Evolutionary conservation across 2,329 filamentous ascomycete species (phyloP), one percentile per base, ranked within the genome.

Genomic region (Podosphaera xanthii): DNA sequence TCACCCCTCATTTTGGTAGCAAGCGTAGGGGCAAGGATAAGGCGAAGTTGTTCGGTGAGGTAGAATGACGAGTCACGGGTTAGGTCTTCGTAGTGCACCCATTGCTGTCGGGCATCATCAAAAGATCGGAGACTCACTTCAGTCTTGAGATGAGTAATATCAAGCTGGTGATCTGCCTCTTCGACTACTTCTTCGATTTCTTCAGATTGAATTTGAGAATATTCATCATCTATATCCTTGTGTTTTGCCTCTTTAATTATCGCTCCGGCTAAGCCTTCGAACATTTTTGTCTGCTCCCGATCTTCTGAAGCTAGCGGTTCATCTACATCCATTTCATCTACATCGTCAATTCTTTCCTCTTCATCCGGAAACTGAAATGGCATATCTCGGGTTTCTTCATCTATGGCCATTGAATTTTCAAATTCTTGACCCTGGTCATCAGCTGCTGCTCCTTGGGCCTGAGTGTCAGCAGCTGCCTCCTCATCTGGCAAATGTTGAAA

Each of bases 1-100:
- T 94, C 89, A 50, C 92, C 92, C 1, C 91, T 90, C 62, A 98
- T 86, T 69, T 97, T 98, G 44, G 92, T 97, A 0, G 91, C 90
- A 58, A 94, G 83, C 0, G 91, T 97, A 0, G 94, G 92, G 0
- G 87, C 87, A 46, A 99, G 83, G 66, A 99, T 97, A 12, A 99
- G 81, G 34, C 92, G 88, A 22, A 99, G 83, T 68, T 97, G 92
- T 63, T 95, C 92, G 0, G 91, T 95, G 12, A 99, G 77, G 1
- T 88, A 84, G 60, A 95, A 80, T 0, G 92, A 94, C 60, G 96
- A 83, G 55, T 85, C 78, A 63, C 92, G 88, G 0, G 92, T 97
- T 59, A 83, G 80, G 61, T 78, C 77, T 71, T 97, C 90, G 72
- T 94, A 92, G 60, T 83, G 77, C 8, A 82, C 79, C 92, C 94